phyloP scores from a whole-genome alignment of 371 early-diverging fungal genomes.

The Sporodiniella umbellata region DNA sequence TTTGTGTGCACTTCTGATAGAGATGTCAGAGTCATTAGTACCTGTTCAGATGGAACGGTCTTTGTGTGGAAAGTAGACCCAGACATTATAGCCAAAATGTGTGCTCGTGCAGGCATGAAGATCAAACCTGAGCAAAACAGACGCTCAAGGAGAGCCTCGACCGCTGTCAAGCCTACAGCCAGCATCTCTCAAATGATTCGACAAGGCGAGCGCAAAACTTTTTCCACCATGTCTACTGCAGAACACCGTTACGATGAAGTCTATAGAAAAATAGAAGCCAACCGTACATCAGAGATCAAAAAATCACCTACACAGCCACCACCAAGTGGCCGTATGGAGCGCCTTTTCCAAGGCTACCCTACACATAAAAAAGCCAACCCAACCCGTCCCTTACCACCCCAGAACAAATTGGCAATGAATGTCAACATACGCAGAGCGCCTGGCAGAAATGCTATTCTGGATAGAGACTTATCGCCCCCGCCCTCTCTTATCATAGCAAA shows the following conservation, averaged over 20 bases:
- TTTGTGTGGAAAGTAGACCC: slow-evolving; percentile 70
- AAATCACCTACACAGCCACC: slow-evolving; percentile 10
- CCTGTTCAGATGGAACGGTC: slow-evolving; percentile 77
- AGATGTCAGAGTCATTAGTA: slow-evolving; percentile 60
- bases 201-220: slow-evolving; percentile 40
- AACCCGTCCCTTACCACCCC: background rate
- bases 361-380: slow-evolving; percentile 16
- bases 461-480: background rate
- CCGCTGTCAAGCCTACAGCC: slow-evolving; percentile 27
- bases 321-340: slow-evolving; percentile 23
- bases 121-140: slow-evolving; percentile 5
- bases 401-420: background rate
- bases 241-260: slow-evolving; percentile 49
- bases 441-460: background rate
- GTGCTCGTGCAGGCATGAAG: slow-evolving; percentile 25
- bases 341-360: slow-evolving; percentile 37
- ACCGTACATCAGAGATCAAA: background rate
- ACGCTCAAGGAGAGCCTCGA: slow-evolving; percentile 6
- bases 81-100: slow-evolving; percentile 54
- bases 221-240: slow-evolving; percentile 42
- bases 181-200: slow-evolving; percentile 47
- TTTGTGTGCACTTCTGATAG: slow-evolving; percentile 49
- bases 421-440: background rate
- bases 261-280: slow-evolving; percentile 31
- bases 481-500: background rate